These are phyloP conservation scores for Capillidium heterosporum DNA, from an alignment of 371 early-diverging fungal genomes.

Conservation along the genomic window DNA sequence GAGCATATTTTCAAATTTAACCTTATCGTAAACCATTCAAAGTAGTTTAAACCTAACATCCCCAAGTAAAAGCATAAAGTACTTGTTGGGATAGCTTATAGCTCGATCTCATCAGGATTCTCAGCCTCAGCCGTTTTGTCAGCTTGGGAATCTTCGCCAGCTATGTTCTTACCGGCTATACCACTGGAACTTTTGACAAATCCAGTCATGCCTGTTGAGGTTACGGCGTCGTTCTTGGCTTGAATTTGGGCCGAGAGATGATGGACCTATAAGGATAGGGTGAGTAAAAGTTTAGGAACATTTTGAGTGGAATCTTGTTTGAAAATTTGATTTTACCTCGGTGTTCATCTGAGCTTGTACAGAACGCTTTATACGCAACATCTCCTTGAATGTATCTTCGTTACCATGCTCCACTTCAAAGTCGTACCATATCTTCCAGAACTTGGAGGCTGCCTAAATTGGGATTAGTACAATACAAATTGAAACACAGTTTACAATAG, in stretches of 20 bases:
- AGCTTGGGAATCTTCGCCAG: background rate
- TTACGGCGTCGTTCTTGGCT: background rate
- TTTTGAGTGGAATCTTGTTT: background rate
- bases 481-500: slow-evolving; percentile 27
- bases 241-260: background rate
- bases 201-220: background rate
- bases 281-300: too few species aligned
- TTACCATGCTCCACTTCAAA: slow-evolving; percentile 95
- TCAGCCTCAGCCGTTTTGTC: background rate
- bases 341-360: slow-evolving; percentile 64
- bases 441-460: slow-evolving; percentile 33
- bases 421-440: slow-evolving; percentile 88
- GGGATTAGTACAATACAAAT: background rate
- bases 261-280: background rate
- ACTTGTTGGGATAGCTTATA: too few species aligned
- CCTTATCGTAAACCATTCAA: too few species aligned
- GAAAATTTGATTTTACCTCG: slow-evolving; percentile 23
- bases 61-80: too few species aligned
- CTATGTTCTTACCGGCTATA: background rate
- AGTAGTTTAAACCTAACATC: too few species aligned
- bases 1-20: too few species aligned
- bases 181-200: background rate
- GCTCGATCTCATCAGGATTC: slow-evolving; percentile 1
- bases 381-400: slow-evolving; percentile 95
- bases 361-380: slow-evolving; percentile 87